These are phyloP conservation scores for Huiozyma sinensis DNA, from an alignment of 805 yeast species.

Conservation along the genomic window DNA sequence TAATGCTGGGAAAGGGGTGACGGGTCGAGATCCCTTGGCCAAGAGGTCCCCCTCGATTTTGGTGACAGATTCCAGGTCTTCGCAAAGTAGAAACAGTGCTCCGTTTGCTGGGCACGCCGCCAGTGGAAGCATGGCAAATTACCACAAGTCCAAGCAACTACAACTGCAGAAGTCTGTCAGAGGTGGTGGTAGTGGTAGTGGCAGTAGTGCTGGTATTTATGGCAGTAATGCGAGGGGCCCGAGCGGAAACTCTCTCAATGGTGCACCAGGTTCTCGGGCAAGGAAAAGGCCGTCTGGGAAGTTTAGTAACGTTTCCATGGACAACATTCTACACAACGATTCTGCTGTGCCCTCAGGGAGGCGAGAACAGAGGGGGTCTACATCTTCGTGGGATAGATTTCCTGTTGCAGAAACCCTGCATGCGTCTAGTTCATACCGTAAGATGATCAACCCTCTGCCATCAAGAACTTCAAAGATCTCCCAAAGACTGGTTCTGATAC, in stretches of 20 bases:
- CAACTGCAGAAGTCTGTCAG: neutral
- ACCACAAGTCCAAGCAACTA: neutral
- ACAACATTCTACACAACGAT: constrained; percentile 61
- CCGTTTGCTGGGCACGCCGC: constrained; percentile 66
- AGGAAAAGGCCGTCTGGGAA: constrained; percentile 22
- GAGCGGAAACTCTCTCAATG: neutral
- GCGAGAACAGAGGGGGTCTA: constrained; percentile 35
- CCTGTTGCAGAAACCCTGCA: constrained; percentile 8
- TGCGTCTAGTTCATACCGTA: constrained; percentile 9
- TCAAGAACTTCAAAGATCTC: constrained; percentile 79
- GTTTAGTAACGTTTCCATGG: constrained; percentile 73
- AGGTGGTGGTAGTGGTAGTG: constrained; percentile 7
- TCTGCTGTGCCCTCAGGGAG: constrained; percentile 79
- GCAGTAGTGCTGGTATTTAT: constrained; percentile 6
- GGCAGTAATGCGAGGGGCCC: neutral
- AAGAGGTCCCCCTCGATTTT: constrained; percentile 87
- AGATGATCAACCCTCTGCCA: constrained; percentile 24
- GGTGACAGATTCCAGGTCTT: constrained; percentile 77
- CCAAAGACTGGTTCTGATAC: constrained; percentile 78
- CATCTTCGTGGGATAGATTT: constrained; percentile 24
- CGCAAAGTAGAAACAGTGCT: constrained; percentile 43
- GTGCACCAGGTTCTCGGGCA: neutral
- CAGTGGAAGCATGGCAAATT: constrained; percentile 3
- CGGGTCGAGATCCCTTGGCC: constrained; percentile 20
- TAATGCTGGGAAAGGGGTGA: too few relatives aligned